A percentile compares a stretch with the other conserved stretches of the same genome.
Conservation (phyloP, 1,284 basidiomycete species). For the Peniophora sp. region DNA sequence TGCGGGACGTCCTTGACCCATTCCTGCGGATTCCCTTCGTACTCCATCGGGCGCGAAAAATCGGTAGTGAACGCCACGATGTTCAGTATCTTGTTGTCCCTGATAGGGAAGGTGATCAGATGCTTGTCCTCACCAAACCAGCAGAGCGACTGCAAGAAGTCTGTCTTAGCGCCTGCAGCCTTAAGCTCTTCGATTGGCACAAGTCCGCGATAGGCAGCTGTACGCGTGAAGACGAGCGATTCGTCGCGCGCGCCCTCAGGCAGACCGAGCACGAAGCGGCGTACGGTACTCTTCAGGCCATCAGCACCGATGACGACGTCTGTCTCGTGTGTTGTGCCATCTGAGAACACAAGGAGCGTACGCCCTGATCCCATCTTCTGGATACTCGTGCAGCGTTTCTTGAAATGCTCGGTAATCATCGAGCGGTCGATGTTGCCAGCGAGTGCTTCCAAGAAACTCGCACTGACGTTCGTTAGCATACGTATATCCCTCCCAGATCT, state of each 20-base stretch:
- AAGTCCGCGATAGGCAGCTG: slow-evolving; percentile 37
- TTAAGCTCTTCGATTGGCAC: slow-evolving; percentile 30
- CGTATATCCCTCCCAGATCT: neutral
- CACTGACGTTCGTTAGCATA: slow-evolving; percentile 27
- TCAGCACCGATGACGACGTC: slow-evolving; percentile 49
- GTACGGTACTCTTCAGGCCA: slow-evolving; percentile 40
- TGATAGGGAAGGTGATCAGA: slow-evolving; percentile 50
- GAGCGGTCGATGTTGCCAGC: slow-evolving; percentile 33
- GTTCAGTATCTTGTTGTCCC: slow-evolving; percentile 37
- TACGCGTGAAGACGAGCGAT: slow-evolving; percentile 33
- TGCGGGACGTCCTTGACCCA: slow-evolving; percentile 41
- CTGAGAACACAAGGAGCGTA: slow-evolving; percentile 32
- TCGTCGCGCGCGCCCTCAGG: slow-evolving; percentile 15
- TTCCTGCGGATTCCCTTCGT: slow-evolving; percentile 17
- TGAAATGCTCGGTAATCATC: slow-evolving; percentile 30
- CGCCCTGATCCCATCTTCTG: slow-evolving; percentile 17
- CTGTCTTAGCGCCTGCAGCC: slow-evolving; percentile 31
- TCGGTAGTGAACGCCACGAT: slow-evolving; percentile 45
- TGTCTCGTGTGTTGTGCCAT: slow-evolving; percentile 36
- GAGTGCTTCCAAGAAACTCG: slow-evolving; percentile 42
- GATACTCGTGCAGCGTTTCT: slow-evolving; percentile 39
- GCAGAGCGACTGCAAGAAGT: slow-evolving; percentile 24
- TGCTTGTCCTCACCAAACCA: slow-evolving; percentile 36
- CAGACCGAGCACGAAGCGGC: slow-evolving; percentile 23
- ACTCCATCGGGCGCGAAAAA: slow-evolving; percentile 25